These are phyloP conservation scores for Candida anglica DNA, from an alignment of 805 yeast genomes.

Conservation along the genomic window DNA sequence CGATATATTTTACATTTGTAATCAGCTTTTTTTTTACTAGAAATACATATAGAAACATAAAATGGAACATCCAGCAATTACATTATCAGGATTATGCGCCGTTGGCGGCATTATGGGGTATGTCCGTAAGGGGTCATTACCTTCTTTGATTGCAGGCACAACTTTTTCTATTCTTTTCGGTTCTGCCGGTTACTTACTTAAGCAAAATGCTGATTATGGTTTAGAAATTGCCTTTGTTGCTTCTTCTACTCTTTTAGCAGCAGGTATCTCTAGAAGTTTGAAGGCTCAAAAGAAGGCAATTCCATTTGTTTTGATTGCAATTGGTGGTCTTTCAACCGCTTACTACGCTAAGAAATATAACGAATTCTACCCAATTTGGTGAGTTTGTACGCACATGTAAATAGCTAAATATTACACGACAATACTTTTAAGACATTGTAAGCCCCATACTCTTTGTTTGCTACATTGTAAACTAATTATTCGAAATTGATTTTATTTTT, in stretches of 20 bases:
- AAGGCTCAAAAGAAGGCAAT: slow-evolving; percentile 64
- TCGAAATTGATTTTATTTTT: background rate
- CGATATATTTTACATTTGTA: no score
- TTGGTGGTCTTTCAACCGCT: slow-evolving; percentile 61
- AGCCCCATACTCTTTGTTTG: background rate
- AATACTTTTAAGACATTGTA: background rate
- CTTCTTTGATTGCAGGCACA: slow-evolving; percentile 77
- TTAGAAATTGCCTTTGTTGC: slow-evolving; percentile 76
- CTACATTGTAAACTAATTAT: background rate
- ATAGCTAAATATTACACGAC: background rate
- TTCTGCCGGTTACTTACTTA: slow-evolving; percentile 70
- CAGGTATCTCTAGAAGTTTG: slow-evolving; percentile 69
- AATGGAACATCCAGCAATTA: slow-evolving; percentile 76
- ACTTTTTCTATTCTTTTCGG: slow-evolving; percentile 58
- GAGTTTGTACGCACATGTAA: no score
- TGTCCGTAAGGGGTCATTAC: slow-evolving; percentile 63
- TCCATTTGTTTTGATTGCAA: slow-evolving; percentile 58
- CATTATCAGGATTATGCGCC: slow-evolving; percentile 65
- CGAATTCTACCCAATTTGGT: slow-evolving; percentile 58
- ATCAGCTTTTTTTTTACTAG: no score
- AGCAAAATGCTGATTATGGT: slow-evolving; percentile 73
- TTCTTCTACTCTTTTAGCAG: slow-evolving; percentile 59
- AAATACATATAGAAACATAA: no score
- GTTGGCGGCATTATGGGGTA: slow-evolving; percentile 72
- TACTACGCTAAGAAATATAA: slow-evolving; percentile 75